These are phyloP conservation scores for Salix caprea DNA, from an alignment of 345 rosid genomes.

Conservation along the genomic window DNA sequence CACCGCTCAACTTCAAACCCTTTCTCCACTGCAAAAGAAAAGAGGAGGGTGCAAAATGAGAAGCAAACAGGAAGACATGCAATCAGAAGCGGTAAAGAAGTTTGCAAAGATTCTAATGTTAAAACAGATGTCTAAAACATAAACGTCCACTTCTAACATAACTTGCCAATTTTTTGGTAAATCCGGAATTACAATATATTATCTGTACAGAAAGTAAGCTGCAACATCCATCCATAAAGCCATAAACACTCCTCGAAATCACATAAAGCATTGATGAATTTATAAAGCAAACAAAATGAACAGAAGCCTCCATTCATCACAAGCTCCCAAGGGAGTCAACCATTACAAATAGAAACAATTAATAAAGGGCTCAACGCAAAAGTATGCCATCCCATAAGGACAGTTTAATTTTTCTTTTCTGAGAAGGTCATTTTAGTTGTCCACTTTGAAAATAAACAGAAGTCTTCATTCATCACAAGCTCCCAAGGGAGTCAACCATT, in stretches of 20 bases:
- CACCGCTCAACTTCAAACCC: slow-evolving; percentile 95
- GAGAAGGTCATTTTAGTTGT: not conserved
- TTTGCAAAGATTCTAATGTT: not conserved
- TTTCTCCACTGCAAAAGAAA: slow-evolving; percentile 76
- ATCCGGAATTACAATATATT: not conserved
- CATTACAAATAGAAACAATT: not conserved
- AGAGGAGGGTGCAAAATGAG: not conserved
- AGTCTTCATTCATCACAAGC: not conserved
- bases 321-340: not conserved
- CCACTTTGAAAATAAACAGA: not conserved
- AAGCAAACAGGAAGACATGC: not conserved
- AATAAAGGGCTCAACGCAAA: not conserved
- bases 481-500: not conserved
- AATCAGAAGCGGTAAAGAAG: not conserved
- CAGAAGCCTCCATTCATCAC: not conserved
- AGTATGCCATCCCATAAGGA: not conserved
- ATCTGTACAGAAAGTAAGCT: not conserved
- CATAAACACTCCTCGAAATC: not conserved
- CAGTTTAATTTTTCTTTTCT: not conserved
- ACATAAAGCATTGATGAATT: not conserved
- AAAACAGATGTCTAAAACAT: not conserved
- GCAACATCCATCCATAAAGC: slow-evolving; percentile 5
- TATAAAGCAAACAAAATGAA: not conserved
- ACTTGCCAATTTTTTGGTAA: not conserved
- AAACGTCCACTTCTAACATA: not conserved